Base-by-base conservation (phyloP, 2,329 filamentous ascomycete genomes). In the Pestalotiopsis sp. region DNA sequence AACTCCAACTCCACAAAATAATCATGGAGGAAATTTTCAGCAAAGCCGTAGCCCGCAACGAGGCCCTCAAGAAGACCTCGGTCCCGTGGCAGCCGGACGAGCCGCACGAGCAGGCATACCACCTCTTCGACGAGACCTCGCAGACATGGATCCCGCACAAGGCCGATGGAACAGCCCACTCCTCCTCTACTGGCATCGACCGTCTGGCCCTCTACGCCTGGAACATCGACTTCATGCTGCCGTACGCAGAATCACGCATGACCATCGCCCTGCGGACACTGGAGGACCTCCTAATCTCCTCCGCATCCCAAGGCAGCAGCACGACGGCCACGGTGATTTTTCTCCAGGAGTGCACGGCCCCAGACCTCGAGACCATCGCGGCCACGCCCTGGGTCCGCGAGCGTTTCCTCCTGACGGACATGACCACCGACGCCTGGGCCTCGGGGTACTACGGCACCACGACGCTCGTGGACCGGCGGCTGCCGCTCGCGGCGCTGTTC, bases 291-390 rank as follows among this genome's bases (percentile, higher is more conserved):
- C 31, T 36, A 2, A 36, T 9, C 31, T 1, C 31, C 7, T 6
- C 27, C 23, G 52, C 74, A 11, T 56, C 39, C 2, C 64, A 63
- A 7, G 27, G 72, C 0, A 68, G 69, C 1, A 14, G 68, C 0
- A 36, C 66, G 0, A 76, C 77, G 0, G 77, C 84, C 1, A 72
- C 76, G 0, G 76, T 87, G 3, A 79, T 89, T 66, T 84, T 83
- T 74, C 76, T 89, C 2, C 85, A 87, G 69, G 86, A 89, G 71
- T 86, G 86, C 79, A 71, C 81, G 12, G 67, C 72, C 1, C 77
- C 79, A 1, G 85, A 88, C 71, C 79, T 89, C 4, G 59, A 71
- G 1, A 77, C 82, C 4, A 81, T 89, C 64, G 76, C 79, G 20
- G 71, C 75, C 1, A 74, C 81, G 31, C 66, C 72, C 1, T 89